phyloP scores from a whole-genome alignment of 1,284 basidiomycete genomes.

The Moniliophthora roreri region DNA sequence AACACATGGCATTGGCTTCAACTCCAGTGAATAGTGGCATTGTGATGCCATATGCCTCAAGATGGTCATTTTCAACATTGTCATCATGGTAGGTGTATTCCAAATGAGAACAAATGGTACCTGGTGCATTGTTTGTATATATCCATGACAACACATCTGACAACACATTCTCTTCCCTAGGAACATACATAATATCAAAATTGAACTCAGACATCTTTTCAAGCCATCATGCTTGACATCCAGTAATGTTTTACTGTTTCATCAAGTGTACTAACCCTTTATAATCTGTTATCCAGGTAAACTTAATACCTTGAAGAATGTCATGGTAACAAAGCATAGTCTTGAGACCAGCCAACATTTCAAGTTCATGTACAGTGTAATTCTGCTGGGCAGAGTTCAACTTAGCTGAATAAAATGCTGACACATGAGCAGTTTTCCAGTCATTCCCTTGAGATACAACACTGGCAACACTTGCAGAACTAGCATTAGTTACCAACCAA shows the following conservation, averaged over 20 bases:
- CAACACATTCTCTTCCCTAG: neutral
- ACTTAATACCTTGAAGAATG: neutral
- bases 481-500: slow-evolving; percentile 21
- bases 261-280: neutral
- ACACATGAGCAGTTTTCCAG: slow-evolving; percentile 12
- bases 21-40: slow-evolving; percentile 6
- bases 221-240: neutral
- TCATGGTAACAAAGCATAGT: slow-evolving; percentile 10
- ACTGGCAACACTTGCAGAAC: slow-evolving; percentile 9
- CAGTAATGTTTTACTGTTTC: neutral
- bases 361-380: slow-evolving; percentile 29
- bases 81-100: neutral
- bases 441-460: slow-evolving; percentile 2
- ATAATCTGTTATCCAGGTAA: neutral
- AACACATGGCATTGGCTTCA: neutral
- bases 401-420: slow-evolving; percentile 30
- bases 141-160: neutral
- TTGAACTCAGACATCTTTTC: neutral
- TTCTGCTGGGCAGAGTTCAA: slow-evolving; percentile 31
- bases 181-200: neutral
- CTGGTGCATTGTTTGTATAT: neutral
- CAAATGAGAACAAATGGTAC: neutral
- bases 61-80: neutral
- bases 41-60: neutral
- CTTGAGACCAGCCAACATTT: slow-evolving; percentile 26